Evolutionary conservation across 1,139 yeast genomes (phyloP).

Genomic region (Sugiyamaella grinbergsii): DNA sequence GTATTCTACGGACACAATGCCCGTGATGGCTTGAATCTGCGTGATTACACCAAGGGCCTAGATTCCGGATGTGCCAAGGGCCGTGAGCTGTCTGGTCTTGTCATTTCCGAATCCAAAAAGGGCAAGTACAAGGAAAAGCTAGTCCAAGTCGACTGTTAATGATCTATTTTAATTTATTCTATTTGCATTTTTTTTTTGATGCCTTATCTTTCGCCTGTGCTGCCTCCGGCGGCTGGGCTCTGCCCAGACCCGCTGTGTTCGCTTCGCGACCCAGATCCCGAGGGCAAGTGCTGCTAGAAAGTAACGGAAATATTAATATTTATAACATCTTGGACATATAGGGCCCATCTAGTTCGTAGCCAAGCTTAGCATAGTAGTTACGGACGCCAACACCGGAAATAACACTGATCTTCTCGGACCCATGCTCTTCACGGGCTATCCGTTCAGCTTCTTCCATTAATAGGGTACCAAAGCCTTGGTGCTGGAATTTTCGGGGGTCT

Average conservation of each 20-base stretch:
- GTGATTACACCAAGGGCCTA: constrained; percentile 70
- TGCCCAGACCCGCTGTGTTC: background rate
- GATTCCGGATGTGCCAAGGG: constrained; percentile 86
- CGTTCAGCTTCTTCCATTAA: constrained; percentile 98
- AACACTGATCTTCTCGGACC: constrained; percentile 85
- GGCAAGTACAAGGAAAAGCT: constrained; percentile 40
- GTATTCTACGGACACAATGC: constrained; percentile 94
- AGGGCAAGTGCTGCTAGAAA: no score
- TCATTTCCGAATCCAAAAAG: constrained; percentile 43
- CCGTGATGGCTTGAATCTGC: constrained; percentile 65
- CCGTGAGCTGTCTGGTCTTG: constrained; percentile 64
- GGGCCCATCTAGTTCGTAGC: constrained; percentile 93
- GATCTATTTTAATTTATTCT: constrained; percentile 10
- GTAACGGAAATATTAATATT: background rate
- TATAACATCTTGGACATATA: constrained; percentile 75
- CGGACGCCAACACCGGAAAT: constrained; percentile 98
- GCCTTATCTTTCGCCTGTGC: background rate
- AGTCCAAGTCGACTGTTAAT: constrained; percentile 39
- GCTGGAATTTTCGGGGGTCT: constrained; percentile 97
- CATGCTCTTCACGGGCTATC: constrained; percentile 93
- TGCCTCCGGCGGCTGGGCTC: background rate
- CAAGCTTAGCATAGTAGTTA: constrained; percentile 88
- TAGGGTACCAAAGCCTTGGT: constrained; percentile 97
- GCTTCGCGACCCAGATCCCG: background rate
- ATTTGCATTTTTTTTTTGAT: background rate